A percentile compares a stretch with the other conserved stretches of the same genome.
phyloP scores from a whole-genome alignment of 345 rosid species.

The Pelargonium nanum region DNA sequence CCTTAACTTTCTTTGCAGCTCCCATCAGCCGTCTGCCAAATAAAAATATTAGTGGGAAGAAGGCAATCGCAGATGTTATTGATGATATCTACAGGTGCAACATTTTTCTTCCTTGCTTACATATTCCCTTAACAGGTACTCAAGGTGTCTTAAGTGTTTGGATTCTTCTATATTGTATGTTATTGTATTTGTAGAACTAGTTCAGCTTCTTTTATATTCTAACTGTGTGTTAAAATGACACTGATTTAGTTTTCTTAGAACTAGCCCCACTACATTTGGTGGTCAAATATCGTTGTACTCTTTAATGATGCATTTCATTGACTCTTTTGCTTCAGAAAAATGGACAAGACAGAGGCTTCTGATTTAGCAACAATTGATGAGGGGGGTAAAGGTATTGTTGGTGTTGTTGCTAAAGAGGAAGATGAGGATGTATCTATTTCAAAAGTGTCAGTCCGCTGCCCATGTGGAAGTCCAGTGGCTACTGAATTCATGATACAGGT shows the following conservation, averaged over 20 bases:
- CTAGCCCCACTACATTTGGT: background rate
- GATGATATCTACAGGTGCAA: slow-evolving; percentile 27
- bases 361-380: slow-evolving; percentile 19
- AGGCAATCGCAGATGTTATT: slow-evolving; percentile 21
- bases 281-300: background rate
- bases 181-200: too few relatives aligned
- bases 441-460: slow-evolving; percentile 16
- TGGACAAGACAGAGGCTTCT: slow-evolving; percentile 21
- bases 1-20: slow-evolving; percentile 6
- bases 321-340: slow-evolving; percentile 22
- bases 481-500: slow-evolving; percentile 26
- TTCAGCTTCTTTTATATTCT: too few relatives aligned
- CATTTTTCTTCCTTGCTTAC: background rate
- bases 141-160: too few relatives aligned
- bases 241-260: background rate
- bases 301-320: background rate
- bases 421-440: slow-evolving; percentile 9
- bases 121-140: too few relatives aligned
- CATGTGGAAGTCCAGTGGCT: slow-evolving; percentile 20
- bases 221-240: too few relatives aligned
- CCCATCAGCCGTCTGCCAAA: background rate
- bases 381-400: slow-evolving; percentile 10
- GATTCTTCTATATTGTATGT: too few relatives aligned
- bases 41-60: slow-evolving; percentile 17
- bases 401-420: slow-evolving; percentile 12